A percentile compares a stretch with the other conserved stretches of the same genome.
Conservation (phyloP, 345 rosid species). For the Euphorbia pulcherrima region DNA sequence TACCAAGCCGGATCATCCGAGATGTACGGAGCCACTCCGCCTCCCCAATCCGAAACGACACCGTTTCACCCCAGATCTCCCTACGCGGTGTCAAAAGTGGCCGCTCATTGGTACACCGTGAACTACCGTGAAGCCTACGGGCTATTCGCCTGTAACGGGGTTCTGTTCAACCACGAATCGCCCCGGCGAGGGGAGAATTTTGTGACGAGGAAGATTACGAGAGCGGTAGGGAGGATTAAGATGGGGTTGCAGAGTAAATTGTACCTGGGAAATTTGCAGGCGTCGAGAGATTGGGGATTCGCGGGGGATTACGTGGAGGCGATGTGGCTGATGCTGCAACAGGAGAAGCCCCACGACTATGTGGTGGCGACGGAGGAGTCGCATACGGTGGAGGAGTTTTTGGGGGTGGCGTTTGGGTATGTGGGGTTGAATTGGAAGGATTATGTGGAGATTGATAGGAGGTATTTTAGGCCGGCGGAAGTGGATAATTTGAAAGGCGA, state of each 20-base stretch:
- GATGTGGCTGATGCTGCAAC: conserved; percentile 98
- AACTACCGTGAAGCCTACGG: conserved; percentile 93
- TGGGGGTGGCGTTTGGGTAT: conserved; percentile 70
- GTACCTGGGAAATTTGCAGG: conserved; percentile 75
- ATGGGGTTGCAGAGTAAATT: conserved; percentile 75
- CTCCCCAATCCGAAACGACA: conserved; percentile 73
- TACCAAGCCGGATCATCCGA: conserved; percentile 96
- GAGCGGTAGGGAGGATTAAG: conserved; percentile 90
- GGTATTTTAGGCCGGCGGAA: conserved; percentile 57
- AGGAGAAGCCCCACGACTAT: conserved; percentile 84
- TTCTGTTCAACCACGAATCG: conserved; percentile 87
- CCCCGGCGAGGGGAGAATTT: conserved; percentile 92
- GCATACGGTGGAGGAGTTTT: conserved; percentile 84
- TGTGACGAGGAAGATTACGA: conserved; percentile 87
- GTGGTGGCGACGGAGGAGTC: conserved; percentile 95
- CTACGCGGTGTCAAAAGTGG: conserved; percentile 85
- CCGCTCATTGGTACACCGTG: conserved; percentile 98
- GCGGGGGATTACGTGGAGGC: conserved; percentile 97
- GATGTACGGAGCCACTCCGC: conserved; percentile 93
- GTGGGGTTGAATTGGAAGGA: conserved; percentile 55
- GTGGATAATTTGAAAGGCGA: conserved; percentile 61
- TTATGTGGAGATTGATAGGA: conserved; percentile 56
- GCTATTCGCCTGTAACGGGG: conserved; percentile 85
- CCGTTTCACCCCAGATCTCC: conserved; percentile 98
- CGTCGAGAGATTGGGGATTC: conserved; percentile 94